Conservation (phyloP, 352 stramenopile genomes). For the Phytophthora tubulina region DNA sequence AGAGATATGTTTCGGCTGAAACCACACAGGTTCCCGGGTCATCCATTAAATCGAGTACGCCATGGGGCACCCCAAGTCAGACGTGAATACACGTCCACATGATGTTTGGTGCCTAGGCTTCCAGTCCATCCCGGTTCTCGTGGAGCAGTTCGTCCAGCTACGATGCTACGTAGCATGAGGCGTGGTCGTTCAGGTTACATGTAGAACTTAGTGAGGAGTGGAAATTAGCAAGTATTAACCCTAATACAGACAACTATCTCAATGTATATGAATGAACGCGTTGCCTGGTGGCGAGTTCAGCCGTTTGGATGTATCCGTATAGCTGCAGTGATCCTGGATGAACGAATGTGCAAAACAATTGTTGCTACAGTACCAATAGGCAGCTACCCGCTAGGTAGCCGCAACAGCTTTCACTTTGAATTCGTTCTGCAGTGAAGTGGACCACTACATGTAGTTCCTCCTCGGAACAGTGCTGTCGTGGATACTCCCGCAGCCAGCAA, state of each 20-base stretch:
- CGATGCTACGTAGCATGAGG: constrained; percentile 15
- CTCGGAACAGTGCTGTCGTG: neutral
- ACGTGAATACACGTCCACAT: constrained; percentile 25
- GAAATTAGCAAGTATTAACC: constrained; percentile 17
- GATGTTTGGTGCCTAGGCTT: constrained; percentile 36
- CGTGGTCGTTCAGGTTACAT: neutral
- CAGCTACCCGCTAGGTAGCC: neutral
- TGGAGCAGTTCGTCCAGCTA: constrained; percentile 45
- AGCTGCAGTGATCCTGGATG: too few relatives aligned
- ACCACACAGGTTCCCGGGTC: too few relatives aligned
- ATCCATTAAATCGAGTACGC: constrained; percentile 44
- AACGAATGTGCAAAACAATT: too few relatives aligned
- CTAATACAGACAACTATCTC: neutral
- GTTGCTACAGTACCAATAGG: too few relatives aligned
- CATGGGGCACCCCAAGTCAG: constrained; percentile 31
- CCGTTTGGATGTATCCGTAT: too few relatives aligned
- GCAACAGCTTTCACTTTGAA: neutral
- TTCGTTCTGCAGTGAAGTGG: neutral
- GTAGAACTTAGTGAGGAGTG: constrained; percentile 10
- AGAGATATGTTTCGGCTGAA: too few relatives aligned
- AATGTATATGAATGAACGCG: neutral
- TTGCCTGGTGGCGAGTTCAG: too few relatives aligned
- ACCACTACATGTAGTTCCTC: too few relatives aligned
- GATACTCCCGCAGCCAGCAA: too few relatives aligned
- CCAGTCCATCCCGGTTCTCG: constrained; percentile 38